phyloP scores from a whole-genome alignment of 192 early-diverging fungal species.

The Coemansia sp. region DNA sequence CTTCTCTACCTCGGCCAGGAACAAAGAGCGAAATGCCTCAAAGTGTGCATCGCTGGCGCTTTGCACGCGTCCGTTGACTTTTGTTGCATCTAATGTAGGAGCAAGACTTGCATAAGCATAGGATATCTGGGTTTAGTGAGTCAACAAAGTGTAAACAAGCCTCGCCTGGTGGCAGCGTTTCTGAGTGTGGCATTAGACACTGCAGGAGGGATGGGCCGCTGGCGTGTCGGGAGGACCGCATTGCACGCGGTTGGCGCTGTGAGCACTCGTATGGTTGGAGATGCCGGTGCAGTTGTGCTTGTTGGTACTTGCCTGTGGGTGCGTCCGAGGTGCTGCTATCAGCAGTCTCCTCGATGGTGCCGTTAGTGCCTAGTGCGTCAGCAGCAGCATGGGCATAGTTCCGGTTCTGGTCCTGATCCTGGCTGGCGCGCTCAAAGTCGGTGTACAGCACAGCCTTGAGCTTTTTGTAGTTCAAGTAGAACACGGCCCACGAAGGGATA shows the following conservation, averaged over 20 bases:
- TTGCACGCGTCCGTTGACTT: neutral
- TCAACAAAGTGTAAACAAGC: neutral
- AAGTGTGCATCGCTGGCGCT: neutral
- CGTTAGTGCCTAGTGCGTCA: neutral
- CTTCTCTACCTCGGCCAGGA: constrained; percentile 52
- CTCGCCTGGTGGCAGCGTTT: too few relatives aligned
- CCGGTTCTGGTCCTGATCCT: too few relatives aligned
- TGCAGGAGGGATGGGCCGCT: too few relatives aligned
- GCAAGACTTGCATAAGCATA: neutral
- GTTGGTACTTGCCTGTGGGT: neutral
- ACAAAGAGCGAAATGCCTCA: constrained; percentile 33
- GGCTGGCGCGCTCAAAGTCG: neutral
- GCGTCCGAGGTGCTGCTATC: neutral
- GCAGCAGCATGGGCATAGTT: constrained; percentile 7
- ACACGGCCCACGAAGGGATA: constrained; percentile 52
- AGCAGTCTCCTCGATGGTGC: neutral
- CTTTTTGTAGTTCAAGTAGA: constrained; percentile 54
- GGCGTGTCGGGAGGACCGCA: too few relatives aligned
- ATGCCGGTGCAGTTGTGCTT: too few relatives aligned
- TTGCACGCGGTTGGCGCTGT: too few relatives aligned
- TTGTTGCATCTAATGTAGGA: neutral
- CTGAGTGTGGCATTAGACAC: too few relatives aligned
- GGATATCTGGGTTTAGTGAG: constrained; percentile 1
- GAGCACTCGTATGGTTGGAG: too few relatives aligned
- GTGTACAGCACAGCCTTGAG: constrained; percentile 51